phyloP scores from a whole-genome alignment of 2,329 filamentous ascomycete genomes.

The Exserohilum turcica region DNA sequence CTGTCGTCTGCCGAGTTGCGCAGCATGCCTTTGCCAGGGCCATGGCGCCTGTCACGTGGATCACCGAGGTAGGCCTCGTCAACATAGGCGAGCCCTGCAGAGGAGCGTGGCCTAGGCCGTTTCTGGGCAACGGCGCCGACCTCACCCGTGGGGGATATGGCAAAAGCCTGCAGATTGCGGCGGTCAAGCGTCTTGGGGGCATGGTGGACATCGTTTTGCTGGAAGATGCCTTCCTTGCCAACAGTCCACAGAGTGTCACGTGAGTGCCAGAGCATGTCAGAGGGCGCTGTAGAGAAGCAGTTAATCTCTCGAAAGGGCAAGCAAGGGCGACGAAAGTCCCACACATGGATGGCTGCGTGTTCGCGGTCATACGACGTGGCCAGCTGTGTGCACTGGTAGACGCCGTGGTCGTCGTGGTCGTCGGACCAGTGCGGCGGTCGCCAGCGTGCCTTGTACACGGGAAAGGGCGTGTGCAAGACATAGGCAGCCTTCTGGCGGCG shows the following conservation, averaged over 20 bases:
- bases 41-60: conserved; percentile 51
- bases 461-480: conserved; percentile 64
- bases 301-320: conserved; percentile 67
- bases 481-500: conserved; percentile 64
- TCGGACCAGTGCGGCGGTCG: conserved; percentile 63
- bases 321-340: conserved; percentile 67
- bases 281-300: conserved; percentile 59
- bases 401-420: conserved; percentile 57
- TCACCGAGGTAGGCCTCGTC: conserved; percentile 48
- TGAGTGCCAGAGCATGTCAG: conserved; percentile 68
- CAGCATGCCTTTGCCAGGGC: conserved; percentile 54
- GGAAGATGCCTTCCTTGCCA: conserved; percentile 64
- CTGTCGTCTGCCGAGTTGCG: conserved; percentile 63
- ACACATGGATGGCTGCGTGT: conserved; percentile 65
- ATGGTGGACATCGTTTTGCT: conserved; percentile 66
- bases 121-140: conserved; percentile 61
- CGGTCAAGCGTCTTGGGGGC: conserved; percentile 63
- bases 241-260: conserved; percentile 69
- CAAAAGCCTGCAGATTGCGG: conserved; percentile 61
- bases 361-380: conserved; percentile 67
- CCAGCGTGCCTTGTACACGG: conserved; percentile 67
- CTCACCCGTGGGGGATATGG: conserved; percentile 63
- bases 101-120: conserved; percentile 51
- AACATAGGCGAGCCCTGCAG: conserved; percentile 48
- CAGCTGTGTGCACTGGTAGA: conserved; percentile 66